phyloP scores from a whole-genome alignment of 306 rosid genomes.

The Trifolium subterraneum region DNA sequence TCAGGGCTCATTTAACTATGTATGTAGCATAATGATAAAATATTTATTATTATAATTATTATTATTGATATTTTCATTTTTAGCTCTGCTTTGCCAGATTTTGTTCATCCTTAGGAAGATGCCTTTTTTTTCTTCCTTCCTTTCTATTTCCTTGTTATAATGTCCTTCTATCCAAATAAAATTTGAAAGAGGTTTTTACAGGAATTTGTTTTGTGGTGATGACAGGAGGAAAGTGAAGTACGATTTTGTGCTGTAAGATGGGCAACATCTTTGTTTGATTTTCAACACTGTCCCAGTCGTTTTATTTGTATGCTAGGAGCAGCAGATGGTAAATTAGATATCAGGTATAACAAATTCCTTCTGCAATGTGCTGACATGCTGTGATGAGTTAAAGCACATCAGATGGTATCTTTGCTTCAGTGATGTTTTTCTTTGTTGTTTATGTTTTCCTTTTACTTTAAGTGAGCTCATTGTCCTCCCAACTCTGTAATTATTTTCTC shows the following conservation, averaged over 20 bases:
- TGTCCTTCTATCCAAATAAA: constrained; percentile 14
- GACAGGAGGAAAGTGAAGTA: constrained; percentile 91
- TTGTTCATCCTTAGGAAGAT: background rate
- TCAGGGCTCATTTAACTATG: constrained; percentile 28
- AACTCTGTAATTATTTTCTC: constrained; percentile 16
- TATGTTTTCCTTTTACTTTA: constrained; percentile 26
- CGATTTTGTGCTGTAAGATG: constrained; percentile 89
- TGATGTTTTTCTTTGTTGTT: constrained; percentile 23
- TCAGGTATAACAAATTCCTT: constrained; percentile 62
- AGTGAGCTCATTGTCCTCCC: constrained; percentile 1
- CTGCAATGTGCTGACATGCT: constrained; percentile 36
- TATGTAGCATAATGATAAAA: constrained; percentile 6
- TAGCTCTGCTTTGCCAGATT: constrained; percentile 10
- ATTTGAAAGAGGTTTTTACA: constrained; percentile 3
- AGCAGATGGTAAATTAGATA: constrained; percentile 84
- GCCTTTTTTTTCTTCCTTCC: background rate
- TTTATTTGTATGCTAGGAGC: constrained; percentile 88
- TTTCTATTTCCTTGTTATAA: constrained; percentile 31
- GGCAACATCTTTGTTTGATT: constrained; percentile 83
- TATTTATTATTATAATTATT: background rate
- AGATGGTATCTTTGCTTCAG: constrained; percentile 12
- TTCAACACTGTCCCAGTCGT: constrained; percentile 91
- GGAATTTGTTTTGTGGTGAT: constrained; percentile 42
- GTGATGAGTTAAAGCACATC: constrained; percentile 19
- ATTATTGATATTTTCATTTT: constrained; percentile 12